Conservation (phyloP, 2,329 filamentous ascomycete genomes). For the Calonectria ilicicola region DNA sequence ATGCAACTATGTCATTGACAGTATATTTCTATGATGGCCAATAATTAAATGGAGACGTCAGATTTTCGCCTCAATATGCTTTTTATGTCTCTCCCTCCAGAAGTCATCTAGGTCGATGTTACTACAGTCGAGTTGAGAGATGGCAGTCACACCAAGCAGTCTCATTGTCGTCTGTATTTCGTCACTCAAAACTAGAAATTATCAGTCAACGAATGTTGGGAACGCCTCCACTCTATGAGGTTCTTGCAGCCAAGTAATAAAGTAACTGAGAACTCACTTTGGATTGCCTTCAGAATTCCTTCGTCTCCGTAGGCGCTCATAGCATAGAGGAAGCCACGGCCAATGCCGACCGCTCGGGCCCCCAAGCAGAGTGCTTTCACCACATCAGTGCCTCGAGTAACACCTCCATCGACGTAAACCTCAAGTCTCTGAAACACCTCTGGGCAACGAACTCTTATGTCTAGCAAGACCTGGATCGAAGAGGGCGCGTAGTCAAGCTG, state of each 20-base stretch:
- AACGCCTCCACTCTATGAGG: background rate
- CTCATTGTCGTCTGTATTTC: conserved; percentile 45
- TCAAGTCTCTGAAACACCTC: conserved; percentile 41
- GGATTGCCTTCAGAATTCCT: background rate
- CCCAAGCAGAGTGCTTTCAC: conserved; percentile 48
- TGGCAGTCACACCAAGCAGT: background rate
- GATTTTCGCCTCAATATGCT: too few relatives aligned
- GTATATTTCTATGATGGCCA: too few relatives aligned
- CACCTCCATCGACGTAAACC: conserved; percentile 47
- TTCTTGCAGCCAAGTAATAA: background rate
- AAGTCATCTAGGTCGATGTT: too few relatives aligned
- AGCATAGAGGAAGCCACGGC: conserved; percentile 39
- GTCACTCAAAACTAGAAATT: conserved; percentile 49
- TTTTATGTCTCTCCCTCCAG: too few relatives aligned
- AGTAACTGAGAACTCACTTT: background rate
- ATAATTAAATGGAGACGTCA: too few relatives aligned
- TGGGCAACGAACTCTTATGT: conserved; percentile 41
- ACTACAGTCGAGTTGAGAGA: background rate
- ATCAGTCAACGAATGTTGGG: too few relatives aligned
- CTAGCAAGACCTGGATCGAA: conserved; percentile 43
- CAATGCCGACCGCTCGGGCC: conserved; percentile 49
- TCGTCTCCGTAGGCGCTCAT: conserved; percentile 2
- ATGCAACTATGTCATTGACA: too few relatives aligned
- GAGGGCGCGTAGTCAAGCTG: conserved; percentile 47
- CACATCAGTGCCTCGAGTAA: conserved; percentile 46